Conservation (phyloP, 306 rosid genomes). For the Sesbania bispinosa region DNA sequence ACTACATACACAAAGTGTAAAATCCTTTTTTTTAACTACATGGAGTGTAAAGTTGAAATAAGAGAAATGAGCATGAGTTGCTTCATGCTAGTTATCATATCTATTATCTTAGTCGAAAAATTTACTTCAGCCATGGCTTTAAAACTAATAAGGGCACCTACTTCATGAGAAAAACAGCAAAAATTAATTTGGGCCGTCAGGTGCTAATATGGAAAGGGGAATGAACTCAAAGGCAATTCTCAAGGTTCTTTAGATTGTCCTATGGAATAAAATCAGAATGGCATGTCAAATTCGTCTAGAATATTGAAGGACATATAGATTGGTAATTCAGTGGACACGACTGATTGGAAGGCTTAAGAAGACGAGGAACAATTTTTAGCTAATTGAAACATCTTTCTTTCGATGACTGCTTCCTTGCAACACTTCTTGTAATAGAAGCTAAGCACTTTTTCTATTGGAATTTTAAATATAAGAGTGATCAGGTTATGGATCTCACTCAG, state of each 20-base stretch:
- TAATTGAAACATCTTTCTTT: not conserved
- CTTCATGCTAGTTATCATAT: not conserved
- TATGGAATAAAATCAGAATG: not conserved
- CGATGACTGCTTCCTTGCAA: not conserved
- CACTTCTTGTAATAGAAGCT: not conserved
- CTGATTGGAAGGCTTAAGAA: not conserved
- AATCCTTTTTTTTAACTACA: not conserved
- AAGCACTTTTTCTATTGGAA: not conserved
- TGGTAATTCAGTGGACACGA: not conserved
- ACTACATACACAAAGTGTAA: not conserved
- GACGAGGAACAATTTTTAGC: not conserved
- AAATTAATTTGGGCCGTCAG: not conserved
- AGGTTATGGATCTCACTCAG: not conserved
- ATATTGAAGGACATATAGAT: not conserved
- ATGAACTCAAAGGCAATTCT: not conserved
- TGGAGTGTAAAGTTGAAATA: not conserved
- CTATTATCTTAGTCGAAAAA: not conserved
- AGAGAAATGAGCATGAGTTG: not conserved
- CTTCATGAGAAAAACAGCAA: not conserved
- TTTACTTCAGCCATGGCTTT: not conserved
- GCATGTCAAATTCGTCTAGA: not conserved
- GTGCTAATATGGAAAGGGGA: constrained; percentile 16
- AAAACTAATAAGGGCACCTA: constrained; percentile 9
- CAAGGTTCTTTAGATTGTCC: not conserved
- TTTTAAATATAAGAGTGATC: constrained; percentile 1